Evolutionary conservation across 805 yeast species (phyloP), one percentile per base, ranked within the genome.

Genomic region (Wickerhamiella domercqiae): DNA sequence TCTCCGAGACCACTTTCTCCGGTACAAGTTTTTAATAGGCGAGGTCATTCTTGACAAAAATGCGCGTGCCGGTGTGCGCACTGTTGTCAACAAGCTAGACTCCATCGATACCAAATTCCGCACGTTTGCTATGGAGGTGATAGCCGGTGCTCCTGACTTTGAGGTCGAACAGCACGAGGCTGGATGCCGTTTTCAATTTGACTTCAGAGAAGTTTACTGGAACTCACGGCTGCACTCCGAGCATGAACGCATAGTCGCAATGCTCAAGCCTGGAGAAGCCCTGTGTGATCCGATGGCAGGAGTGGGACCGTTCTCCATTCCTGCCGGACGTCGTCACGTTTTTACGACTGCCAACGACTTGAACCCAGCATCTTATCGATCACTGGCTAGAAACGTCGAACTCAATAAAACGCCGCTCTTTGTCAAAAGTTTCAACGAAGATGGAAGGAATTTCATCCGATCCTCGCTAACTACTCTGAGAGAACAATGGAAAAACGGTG

Each of bases 241-340:
- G 51, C 99, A 90, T 56, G 87, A 75, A 34, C 64, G 97, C 41
- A 60, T 90, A 31, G 77, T 90, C 3, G 54, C 60, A 1, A 52
- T 59, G 28, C 78, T 80, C 49, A 49, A 68, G 30, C 64, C 70
- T 3, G 78, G 78, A 7, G 78, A 78, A 41, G 79, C 83, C 5
- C 79, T 93, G 0, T 82, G 83, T 50, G 99, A 90, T 61, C 96
- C 84, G 0, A 81, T 93, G 73, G 97, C 95, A 1, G 99, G 99
- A 34, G 97, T 90, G 2, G 99, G 99, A 0, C 99, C 99, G 3
- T 90, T 93, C 62, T 87, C 93, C 1, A 73, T 90, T 1, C 99
- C 99, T 0, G 94, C 96, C 0, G 97, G 86, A 11, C 83, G 78
- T 56, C 81, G 78, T 43, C 69, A 70, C 13, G 78, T 75, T 7